A percentile compares a stretch with the other conserved stretches of the same genome.
Evolutionary conservation across 352 stramenopile genomes (phyloP).

Genomic region (Phytophthora palmivora): DNA sequence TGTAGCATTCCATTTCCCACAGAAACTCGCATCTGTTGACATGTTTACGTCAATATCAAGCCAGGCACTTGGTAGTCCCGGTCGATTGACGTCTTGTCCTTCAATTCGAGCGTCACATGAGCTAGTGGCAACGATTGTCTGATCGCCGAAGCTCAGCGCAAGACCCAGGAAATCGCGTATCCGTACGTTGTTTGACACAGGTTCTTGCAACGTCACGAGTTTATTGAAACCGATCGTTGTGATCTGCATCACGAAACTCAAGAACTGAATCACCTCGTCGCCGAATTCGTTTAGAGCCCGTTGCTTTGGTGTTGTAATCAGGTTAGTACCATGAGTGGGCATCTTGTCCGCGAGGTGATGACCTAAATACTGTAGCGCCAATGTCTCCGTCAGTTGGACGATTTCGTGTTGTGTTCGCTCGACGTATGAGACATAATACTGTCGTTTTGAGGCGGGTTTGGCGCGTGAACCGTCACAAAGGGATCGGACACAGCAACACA

Average conservation of each 20-base stretch:
- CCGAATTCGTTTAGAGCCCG: constrained; percentile 60
- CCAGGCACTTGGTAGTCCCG: constrained; percentile 69
- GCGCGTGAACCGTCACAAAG: constrained; percentile 55
- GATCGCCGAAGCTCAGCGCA: constrained; percentile 53
- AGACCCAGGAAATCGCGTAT: constrained; percentile 79
- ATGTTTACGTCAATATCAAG: constrained; percentile 49
- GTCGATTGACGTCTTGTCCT: constrained; percentile 47
- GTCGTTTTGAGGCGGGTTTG: constrained; percentile 52
- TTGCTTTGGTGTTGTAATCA: constrained; percentile 45
- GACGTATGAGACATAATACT: constrained; percentile 75
- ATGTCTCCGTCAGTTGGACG: constrained; percentile 56
- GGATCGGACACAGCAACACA: constrained; percentile 61
- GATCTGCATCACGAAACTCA: constrained; percentile 75
- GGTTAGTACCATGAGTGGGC: constrained; percentile 36
- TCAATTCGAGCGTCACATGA: constrained; percentile 81
- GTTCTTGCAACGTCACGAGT: constrained; percentile 63
- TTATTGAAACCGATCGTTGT: constrained; percentile 70
- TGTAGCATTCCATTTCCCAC: constrained; percentile 40
- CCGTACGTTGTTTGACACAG: constrained; percentile 66
- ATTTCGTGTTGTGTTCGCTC: constrained; percentile 63
- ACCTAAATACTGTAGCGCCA: constrained; percentile 70
- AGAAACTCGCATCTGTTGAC: constrained; percentile 38
- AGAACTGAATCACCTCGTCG: constrained; percentile 58
- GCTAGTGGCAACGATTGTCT: constrained; percentile 65
- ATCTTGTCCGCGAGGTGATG: constrained; percentile 68